Percentiles rank a stretch among this genome's conserved stretches.
These are phyloP conservation scores for Urochloa ruziziensis DNA, from an alignment of 176 grass and related monocot species.

Conservation along the genomic window DNA sequence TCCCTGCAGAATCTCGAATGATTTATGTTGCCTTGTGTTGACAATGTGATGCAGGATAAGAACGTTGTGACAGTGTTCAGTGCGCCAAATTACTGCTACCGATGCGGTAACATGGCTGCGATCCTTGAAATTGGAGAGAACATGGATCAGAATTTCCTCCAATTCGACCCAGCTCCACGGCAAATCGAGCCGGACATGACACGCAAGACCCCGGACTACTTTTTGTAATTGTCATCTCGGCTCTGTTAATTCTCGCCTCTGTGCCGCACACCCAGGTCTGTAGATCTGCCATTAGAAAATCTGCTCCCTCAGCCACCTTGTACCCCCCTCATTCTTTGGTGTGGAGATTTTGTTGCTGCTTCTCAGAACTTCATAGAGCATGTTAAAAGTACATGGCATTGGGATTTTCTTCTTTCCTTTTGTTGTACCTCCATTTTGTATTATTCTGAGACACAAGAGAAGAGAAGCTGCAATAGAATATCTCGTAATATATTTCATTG, in stretches of 20 bases:
- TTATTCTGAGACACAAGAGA: conserved; percentile 38
- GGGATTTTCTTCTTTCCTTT: neutral
- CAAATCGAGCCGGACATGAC: conserved; percentile 64
- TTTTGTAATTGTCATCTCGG: conserved; percentile 43
- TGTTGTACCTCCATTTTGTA: conserved; percentile 44
- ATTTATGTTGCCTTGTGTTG: neutral
- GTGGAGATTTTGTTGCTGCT: conserved; percentile 60
- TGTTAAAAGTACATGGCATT: conserved; percentile 42
- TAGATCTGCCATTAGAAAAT: conserved; percentile 55
- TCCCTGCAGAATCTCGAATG: neutral
- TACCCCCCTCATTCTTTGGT: conserved; percentile 44
- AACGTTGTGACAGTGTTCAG: conserved; percentile 77
- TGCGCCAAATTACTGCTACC: conserved; percentile 78
- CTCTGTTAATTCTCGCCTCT: neutral
- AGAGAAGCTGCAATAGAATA: conserved; percentile 43
- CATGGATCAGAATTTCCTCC: conserved; percentile 78
- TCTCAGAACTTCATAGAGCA: conserved; percentile 53
- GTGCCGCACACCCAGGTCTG: conserved; percentile 18
- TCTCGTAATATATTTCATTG: conserved; percentile 9
- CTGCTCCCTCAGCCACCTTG: conserved; percentile 30
- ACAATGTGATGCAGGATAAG: conserved; percentile 54
- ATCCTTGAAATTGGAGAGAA: conserved; percentile 75
- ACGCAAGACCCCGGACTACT: conserved; percentile 78
- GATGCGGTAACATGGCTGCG: conserved; percentile 69
- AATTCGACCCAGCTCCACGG: conserved; percentile 64